Conservation (phyloP, 306 rosid genomes). For the Prosopis cineraria region DNA sequence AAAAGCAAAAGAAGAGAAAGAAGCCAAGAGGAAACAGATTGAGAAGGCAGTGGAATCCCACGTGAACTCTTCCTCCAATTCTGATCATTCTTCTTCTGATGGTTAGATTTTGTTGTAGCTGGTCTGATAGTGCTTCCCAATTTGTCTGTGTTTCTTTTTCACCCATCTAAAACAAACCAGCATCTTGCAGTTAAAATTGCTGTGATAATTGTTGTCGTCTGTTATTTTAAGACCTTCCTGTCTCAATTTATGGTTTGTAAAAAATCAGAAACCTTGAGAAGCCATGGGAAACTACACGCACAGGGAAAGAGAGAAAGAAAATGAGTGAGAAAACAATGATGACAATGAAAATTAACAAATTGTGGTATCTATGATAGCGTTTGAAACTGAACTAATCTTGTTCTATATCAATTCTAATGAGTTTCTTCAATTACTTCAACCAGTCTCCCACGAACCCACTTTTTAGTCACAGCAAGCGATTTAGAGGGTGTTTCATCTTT, state of each 20-base stretch:
- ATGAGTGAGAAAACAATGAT: not conserved
- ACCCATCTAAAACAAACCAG: not conserved
- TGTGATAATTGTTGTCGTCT: not conserved
- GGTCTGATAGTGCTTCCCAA: not conserved
- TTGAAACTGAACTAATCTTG: constrained; percentile 9
- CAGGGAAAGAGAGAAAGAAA: not conserved
- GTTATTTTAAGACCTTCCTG: not conserved
- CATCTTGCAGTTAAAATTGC: not conserved
- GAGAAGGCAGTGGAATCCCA: constrained; percentile 47
- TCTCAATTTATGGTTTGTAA: not conserved
- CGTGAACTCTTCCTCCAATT: constrained; percentile 1
- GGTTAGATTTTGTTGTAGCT: not conserved
- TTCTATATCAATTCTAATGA: constrained; percentile 14
- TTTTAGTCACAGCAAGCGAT: constrained; percentile 42
- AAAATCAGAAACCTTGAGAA: not conserved
- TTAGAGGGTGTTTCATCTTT: constrained; percentile 34
- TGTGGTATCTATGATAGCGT: constrained; percentile 14
- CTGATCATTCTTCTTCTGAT: constrained; percentile 23
- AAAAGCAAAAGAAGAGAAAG: constrained; percentile 42
- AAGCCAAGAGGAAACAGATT: constrained; percentile 42
- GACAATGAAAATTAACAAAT: not conserved
- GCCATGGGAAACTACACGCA: not conserved
- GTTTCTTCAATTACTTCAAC: constrained; percentile 54
- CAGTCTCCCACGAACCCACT: constrained; percentile 75
- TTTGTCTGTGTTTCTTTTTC: not conserved